phyloP scores from a whole-genome alignment of 331 rosid genomes.

The Prunus yedoensis region DNA sequence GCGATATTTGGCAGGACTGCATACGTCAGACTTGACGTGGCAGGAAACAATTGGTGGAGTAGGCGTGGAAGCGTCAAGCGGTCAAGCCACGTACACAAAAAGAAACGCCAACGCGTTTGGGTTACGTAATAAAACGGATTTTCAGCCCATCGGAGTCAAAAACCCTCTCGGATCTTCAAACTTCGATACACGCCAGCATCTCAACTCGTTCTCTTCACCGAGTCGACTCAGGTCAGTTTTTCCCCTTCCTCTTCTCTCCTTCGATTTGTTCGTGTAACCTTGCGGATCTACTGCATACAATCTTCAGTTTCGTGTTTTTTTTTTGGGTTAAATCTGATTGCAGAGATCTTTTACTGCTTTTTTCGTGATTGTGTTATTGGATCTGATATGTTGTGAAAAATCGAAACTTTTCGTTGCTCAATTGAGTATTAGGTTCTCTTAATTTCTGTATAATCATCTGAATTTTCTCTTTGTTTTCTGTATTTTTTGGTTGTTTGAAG shows the following conservation, averaged over 20 bases:
- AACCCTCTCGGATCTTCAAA: neutral
- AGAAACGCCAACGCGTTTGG: neutral
- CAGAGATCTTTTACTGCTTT: neutral
- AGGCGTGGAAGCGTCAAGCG: conserved; percentile 17
- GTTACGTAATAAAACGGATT: neutral
- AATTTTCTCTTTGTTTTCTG: neutral
- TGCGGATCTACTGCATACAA: conserved; percentile 17
- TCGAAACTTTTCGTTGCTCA: neutral
- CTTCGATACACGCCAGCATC: neutral
- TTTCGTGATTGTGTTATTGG: neutral
- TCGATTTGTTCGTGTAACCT: neutral
- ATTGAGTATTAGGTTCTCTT: neutral
- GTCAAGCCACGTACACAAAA: neutral
- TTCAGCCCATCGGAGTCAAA: neutral
- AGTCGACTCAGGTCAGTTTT: conserved; percentile 27
- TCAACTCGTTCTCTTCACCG: neutral
- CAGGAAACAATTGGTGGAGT: conserved; percentile 10
- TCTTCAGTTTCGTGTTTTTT: neutral
- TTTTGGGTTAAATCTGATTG: neutral
- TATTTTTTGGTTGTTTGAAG: neutral
- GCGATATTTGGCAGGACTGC: neutral
- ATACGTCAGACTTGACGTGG: conserved; percentile 12
- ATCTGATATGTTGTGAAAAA: neutral
- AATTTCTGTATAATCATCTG: neutral
- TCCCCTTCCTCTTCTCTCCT: neutral